Evolutionary conservation across 441 rosid genomes (phyloP).

Genomic region (Bocquillonia castaneifolia): DNA sequence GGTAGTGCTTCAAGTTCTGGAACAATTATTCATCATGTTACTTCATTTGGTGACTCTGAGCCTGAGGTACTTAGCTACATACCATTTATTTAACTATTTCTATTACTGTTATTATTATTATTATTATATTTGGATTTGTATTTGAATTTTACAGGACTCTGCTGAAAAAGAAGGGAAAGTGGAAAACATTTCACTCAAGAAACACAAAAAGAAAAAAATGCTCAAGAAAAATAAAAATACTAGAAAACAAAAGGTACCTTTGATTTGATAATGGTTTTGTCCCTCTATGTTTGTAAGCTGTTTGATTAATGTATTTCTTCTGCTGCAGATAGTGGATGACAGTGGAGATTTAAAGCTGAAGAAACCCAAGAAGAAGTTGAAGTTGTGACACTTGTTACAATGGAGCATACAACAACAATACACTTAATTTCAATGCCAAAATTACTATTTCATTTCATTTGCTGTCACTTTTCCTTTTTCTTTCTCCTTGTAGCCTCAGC

Average conservation of each 20-base stretch:
- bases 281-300: no score
- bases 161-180: conserved; percentile 40
- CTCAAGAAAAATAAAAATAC: conserved; percentile 30
- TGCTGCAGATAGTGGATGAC: conserved; percentile 37
- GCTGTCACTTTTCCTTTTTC: no score
- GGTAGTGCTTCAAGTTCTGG: conserved; percentile 58
- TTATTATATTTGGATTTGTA: no score
- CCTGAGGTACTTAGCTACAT: conserved; percentile 48
- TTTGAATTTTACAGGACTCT: conserved; percentile 37
- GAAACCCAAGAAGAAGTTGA: conserved; percentile 46
- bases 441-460: no score
- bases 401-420: no score
- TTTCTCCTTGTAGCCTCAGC: no score
- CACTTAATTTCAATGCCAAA: no score
- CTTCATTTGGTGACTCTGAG: conserved; percentile 58
- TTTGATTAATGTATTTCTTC: not conserved
- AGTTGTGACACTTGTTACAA: conserved; percentile 31
- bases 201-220: conserved; percentile 28
- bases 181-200: conserved; percentile 29
- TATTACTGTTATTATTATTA: conserved; percentile 12
- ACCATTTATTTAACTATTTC: no score
- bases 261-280: conserved; percentile 9
- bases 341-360: conserved; percentile 31
- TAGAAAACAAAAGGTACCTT: conserved; percentile 33
- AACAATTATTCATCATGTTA: conserved; percentile 51